These are phyloP conservation scores for Drechmeria coniospora DNA, from an alignment of 2,329 filamentous ascomycete genomes.

Conservation along the genomic window DNA sequence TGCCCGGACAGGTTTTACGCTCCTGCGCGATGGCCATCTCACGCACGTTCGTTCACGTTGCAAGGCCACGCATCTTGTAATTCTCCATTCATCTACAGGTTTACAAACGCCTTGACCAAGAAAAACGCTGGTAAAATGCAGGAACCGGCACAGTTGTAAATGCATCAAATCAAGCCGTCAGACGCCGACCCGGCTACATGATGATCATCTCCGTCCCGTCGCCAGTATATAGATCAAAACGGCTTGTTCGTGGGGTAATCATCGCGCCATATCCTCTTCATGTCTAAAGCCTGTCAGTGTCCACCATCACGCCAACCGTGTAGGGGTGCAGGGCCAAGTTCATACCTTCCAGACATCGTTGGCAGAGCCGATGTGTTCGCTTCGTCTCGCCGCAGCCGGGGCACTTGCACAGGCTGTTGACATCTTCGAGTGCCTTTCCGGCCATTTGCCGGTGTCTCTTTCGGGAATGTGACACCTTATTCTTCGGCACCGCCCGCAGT, in stretches of 20 bases:
- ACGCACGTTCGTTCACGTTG: no score
- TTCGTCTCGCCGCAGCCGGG: conserved; percentile 79
- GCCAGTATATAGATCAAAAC: no score
- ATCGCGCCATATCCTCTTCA: conserved; percentile 28
- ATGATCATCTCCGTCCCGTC: no score
- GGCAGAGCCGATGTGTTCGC: conserved; percentile 76
- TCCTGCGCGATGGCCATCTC: no score
- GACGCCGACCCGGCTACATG: conserved; percentile 5
- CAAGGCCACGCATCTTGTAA: no score
- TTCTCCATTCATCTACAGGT: conserved; percentile 6
- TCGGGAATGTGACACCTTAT: conserved; percentile 95
- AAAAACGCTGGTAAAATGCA: conserved; percentile 20
- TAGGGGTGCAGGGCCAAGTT: conserved; percentile 7
- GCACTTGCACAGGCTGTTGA: conserved; percentile 75
- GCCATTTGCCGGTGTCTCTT: conserved; percentile 88
- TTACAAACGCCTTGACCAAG: conserved; percentile 15
- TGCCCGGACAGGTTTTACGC: no score
- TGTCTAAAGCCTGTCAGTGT: conserved; percentile 18
- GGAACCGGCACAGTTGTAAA: conserved; percentile 12
- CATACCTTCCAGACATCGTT: conserved; percentile 72
- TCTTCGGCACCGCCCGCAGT: conserved; percentile 87
- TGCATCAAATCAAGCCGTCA: conserved; percentile 17
- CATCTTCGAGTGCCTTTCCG: conserved; percentile 86
- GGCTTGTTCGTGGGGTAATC: conserved; percentile 20
- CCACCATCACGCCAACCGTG: background rate